A percentile compares a stretch with the other conserved stretches of the same genome.
These are phyloP conservation scores for Aspergillus fumigatiaffinis DNA, from an alignment of 2,329 filamentous ascomycete genomes.

Conservation along the genomic window DNA sequence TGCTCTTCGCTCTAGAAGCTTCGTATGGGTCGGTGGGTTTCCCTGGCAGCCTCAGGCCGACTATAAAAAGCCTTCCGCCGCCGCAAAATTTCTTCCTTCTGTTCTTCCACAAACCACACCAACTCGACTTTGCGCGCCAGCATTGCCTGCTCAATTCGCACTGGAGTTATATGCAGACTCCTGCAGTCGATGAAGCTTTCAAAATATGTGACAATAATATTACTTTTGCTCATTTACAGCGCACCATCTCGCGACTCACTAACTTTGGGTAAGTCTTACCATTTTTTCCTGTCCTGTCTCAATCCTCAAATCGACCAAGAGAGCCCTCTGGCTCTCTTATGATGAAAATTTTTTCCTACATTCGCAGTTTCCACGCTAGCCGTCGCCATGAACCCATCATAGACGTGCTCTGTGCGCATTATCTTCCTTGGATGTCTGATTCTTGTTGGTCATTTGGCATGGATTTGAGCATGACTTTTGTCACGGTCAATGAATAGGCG, in stretches of 20 bases:
- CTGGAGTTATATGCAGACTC: constrained; percentile 8
- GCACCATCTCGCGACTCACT: constrained; percentile 7
- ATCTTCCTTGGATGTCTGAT: constrained; percentile 40
- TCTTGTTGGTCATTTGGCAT: constrained; percentile 4
- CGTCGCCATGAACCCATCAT: constrained; percentile 34
- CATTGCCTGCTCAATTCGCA: neutral
- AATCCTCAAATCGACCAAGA: constrained; percentile 15
- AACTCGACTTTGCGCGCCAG: neutral
- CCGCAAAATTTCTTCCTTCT: constrained; percentile 23
- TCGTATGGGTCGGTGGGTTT: constrained; percentile 25
- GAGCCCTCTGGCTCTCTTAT: constrained; percentile 24
- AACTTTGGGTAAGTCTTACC: constrained; percentile 16
- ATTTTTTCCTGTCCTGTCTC: constrained; percentile 6
- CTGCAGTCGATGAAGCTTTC: neutral
- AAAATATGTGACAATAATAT: constrained; percentile 1
- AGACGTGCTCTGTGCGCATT: constrained; percentile 33
- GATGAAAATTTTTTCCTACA: constrained; percentile 42
- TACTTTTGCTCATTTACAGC: neutral
- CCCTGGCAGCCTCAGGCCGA: constrained; percentile 29
- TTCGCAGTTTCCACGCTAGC: constrained; percentile 42
- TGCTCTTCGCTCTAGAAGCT: constrained; percentile 23
- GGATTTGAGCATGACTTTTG: constrained; percentile 6
- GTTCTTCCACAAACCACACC: constrained; percentile 8
- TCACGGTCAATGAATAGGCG: constrained; percentile 2
- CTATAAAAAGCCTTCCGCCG: constrained; percentile 28